These are phyloP conservation scores for Phaffia australis DNA, from an alignment of 768 basidiomycete genomes.

Conservation along the genomic window DNA sequence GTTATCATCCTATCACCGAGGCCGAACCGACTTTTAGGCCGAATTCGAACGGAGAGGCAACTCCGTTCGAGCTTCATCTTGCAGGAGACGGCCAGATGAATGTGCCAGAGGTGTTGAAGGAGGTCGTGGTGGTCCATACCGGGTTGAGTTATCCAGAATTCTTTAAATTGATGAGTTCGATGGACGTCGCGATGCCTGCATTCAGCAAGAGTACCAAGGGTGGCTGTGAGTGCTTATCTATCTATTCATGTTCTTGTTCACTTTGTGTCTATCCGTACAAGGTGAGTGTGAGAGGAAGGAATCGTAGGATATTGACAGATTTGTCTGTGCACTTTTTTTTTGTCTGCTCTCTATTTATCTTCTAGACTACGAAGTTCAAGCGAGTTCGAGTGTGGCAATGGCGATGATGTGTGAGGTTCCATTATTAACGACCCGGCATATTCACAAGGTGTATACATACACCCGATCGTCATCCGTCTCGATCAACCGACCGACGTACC, in stretches of 20 bases:
- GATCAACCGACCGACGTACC: constrained; percentile 41
- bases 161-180: constrained; percentile 39
- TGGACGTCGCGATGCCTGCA: constrained; percentile 44
- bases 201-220: constrained; percentile 34
- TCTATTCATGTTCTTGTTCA: neutral
- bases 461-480: constrained; percentile 39
- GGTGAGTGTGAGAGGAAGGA: neutral
- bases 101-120: constrained; percentile 39
- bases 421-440: constrained; percentile 42
- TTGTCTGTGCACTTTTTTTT: neutral
- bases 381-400: constrained; percentile 43
- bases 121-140: constrained; percentile 39
- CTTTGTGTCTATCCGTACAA: too few species aligned
- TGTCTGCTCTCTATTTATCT: neutral
- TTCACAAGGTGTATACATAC: constrained; percentile 40
- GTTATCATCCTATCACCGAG: constrained; percentile 15
- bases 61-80: constrained; percentile 24
- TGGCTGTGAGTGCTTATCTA: constrained; percentile 31
- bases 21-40: constrained; percentile 4
- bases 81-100: constrained; percentile 23
- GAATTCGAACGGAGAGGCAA: constrained; percentile 11
- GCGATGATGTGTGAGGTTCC: constrained; percentile 42
- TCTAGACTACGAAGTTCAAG: constrained; percentile 30
- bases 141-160: constrained; percentile 40
- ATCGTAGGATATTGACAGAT: neutral